Conservation (phyloP, 148 eudicot species). For the Polygonum aviculare region DNA sequence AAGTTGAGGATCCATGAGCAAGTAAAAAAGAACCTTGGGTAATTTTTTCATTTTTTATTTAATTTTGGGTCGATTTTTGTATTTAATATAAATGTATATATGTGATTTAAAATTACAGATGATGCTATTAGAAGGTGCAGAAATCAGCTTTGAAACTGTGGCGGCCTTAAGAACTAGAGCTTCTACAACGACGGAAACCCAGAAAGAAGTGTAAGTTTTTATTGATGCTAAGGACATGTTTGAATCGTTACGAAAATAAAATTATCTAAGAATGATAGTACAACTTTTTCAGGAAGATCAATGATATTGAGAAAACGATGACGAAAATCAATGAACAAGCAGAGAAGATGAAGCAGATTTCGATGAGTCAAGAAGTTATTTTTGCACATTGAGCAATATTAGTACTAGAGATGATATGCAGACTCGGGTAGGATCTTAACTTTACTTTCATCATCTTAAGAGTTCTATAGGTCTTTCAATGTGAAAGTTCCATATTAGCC, state of each 20-base stretch:
- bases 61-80: neutral
- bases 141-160: slow-evolving; percentile 82
- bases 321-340: slow-evolving; percentile 28
- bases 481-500: too few relatives aligned
- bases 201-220: slow-evolving; percentile 67
- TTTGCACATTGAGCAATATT: too few relatives aligned
- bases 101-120: slow-evolving; percentile 30
- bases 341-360: slow-evolving; percentile 29
- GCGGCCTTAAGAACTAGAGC: slow-evolving; percentile 93
- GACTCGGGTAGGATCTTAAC: too few relatives aligned
- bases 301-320: slow-evolving; percentile 31
- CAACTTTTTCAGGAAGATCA: slow-evolving; percentile 30
- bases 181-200: slow-evolving; percentile 85
- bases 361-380: too few relatives aligned
- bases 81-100: neutral
- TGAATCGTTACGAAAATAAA: too few relatives aligned
- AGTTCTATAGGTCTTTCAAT: too few relatives aligned
- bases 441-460: too few relatives aligned
- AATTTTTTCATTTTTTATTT: neutral
- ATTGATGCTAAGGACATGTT: too few relatives aligned
- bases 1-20: slow-evolving; percentile 87
- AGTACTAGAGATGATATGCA: too few relatives aligned
- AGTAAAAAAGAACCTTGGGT: slow-evolving; percentile 20
- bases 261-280: neutral
- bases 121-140: slow-evolving; percentile 87